Evolutionary conservation across 1,284 basidiomycete genomes (phyloP), one percentile per base, ranked within the genome.

Genomic region (Hortiboletus rubellus): DNA sequence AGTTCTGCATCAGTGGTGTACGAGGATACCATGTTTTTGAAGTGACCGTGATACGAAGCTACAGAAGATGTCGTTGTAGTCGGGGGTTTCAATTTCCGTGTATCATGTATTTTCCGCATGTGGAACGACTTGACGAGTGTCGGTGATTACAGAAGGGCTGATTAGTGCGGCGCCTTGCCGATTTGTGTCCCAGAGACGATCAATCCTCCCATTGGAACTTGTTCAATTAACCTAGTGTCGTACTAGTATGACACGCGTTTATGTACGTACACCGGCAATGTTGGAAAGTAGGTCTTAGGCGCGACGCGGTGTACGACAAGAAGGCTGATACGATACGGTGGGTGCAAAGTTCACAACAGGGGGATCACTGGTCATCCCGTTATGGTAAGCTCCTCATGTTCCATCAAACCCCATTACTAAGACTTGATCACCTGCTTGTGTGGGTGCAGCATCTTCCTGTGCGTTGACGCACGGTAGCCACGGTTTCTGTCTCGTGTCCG

Each of bases 1-100:
- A 71, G 72, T 40, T 70, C 74, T 15, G 76, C 76, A 0, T 69
- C 67, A 18, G 61, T 77, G 15, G 66, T 79, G 17, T 78, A 78
- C 40, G 74, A 72, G 22, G 65, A 71, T 24, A 59, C 48, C 30
- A 18, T 67, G 42, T 41, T 24, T 42, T 17, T 47, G 42, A 52
- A 54, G 24, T 46, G 33, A n/a, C 5, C 40, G 12, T 68, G 53
- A 62, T 44, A 7, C 3, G 46, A 7, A 5, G 3, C 8, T 38
- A 40, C 12, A 40, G 17, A 8, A 11, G n/a, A 24, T 17, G 38
- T 22, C 12, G 38, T 38, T 18, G 22, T 54, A 3, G 27, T 27
- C 6, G 3, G 27, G 27, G 27, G 27, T 22, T 24, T 40, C 22
- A 7, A 33, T 30, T 15, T 17, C 2, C 22, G 9, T 14, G n/a